These are phyloP conservation scores for Ploettnerulaceae sp. DNA, from an alignment of 2,329 filamentous ascomycete species.

Conservation along the genomic window DNA sequence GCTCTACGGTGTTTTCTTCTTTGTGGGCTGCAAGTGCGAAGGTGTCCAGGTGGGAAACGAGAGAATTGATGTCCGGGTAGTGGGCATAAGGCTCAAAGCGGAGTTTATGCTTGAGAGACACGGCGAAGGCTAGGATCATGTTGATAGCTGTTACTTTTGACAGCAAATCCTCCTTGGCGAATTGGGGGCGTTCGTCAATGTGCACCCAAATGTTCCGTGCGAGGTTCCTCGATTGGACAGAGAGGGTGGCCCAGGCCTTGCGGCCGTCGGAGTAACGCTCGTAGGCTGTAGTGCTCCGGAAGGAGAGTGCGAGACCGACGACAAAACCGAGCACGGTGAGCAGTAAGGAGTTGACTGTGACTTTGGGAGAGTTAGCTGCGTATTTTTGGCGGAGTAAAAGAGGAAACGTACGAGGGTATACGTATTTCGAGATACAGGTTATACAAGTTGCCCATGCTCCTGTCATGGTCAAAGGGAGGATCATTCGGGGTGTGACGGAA, in stretches of 20 bases:
- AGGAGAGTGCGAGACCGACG: slow-evolving; percentile 72
- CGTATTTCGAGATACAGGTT: slow-evolving; percentile 45
- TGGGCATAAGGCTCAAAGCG: slow-evolving; percentile 78
- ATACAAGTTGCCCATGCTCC: slow-evolving; percentile 62
- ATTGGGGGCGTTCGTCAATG: slow-evolving; percentile 52
- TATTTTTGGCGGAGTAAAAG: slow-evolving; percentile 13
- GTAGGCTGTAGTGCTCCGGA: slow-evolving; percentile 72
- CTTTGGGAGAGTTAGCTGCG: slow-evolving; percentile 8
- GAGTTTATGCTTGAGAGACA: slow-evolving; percentile 74
- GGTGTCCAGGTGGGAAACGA: slow-evolving; percentile 69
- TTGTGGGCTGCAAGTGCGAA: slow-evolving; percentile 57
- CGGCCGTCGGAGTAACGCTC: slow-evolving; percentile 65
- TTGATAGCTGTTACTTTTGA: slow-evolving; percentile 66
- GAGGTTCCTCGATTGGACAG: slow-evolving; percentile 59
- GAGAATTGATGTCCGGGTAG: slow-evolving; percentile 67
- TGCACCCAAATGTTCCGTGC: slow-evolving; percentile 83
- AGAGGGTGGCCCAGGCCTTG: slow-evolving; percentile 57
- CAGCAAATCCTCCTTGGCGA: slow-evolving; percentile 62
- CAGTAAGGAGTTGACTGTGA: slow-evolving; percentile 61
- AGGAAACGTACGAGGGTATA: slow-evolving; percentile 9
- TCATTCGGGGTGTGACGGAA: slow-evolving; percentile 68
- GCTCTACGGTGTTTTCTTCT: slow-evolving; percentile 38
- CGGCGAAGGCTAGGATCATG: slow-evolving; percentile 70
- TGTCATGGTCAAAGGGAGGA: slow-evolving; percentile 61
- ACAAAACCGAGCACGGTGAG: slow-evolving; percentile 78